Base-by-base conservation (phyloP, 129 eudicot genomes). In the Flaveria sonorensis region DNA sequence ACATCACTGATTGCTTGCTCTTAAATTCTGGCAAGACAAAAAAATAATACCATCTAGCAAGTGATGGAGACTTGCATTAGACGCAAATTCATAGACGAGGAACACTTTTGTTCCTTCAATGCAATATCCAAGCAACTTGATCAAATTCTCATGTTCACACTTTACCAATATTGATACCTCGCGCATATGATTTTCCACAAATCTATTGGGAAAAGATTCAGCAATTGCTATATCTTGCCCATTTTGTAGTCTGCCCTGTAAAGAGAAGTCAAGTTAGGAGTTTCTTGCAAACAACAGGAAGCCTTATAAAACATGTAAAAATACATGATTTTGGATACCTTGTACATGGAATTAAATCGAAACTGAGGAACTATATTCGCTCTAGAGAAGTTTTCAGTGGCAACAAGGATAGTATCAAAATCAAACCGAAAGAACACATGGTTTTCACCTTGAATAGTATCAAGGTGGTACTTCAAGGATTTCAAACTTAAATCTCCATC, bases 131-230 rank as follows among this genome's bases (percentile, higher is more conserved):
- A 63, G 36, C 62, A 64, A 3, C 39, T 30, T 53, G 23, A 19
- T 14, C 72, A 75, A 63, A 75, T 75, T 75, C 47, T 64, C 72
- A 48, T 75, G 79, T 10, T 75, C 63, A 48, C 39, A 28, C 2
- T n/a, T 4, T 11, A n/a, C 51, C 40, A 75, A 36, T 28, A 64
- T 15, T 12, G 57, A 40, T 3, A 3, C 68, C 45, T 36, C 55
- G 6, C 3, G 15, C 36, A 19, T 55, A 56, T 10, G 15, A 36
- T 28, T 2, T 73, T 6, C 40, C 6, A 14, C n/a, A 7, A 30
- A 50, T 28, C 4, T 30, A 51, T 32, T 10, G 28, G 12, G 12
- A 73, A 1, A 11, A 20, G 40, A 13, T 40, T 23, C 14, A 43
- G 28, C 69, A 40, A 73, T 9, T 73, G 57, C 55, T 56, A 57